Evolutionary conservation across 371 early-diverging fungal species (phyloP).

Genomic region (Rhizopus sp.): DNA sequence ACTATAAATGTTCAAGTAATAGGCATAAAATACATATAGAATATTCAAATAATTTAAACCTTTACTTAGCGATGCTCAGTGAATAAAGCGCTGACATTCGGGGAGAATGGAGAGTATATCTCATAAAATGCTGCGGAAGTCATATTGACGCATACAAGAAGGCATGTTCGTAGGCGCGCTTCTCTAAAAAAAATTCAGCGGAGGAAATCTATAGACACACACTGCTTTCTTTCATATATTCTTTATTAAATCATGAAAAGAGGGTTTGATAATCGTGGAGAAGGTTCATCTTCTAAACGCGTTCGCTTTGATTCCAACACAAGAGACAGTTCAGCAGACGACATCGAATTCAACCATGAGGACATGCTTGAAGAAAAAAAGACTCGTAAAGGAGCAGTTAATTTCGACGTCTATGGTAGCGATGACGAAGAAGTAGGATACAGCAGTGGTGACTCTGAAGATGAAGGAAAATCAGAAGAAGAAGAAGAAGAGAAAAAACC

Average conservation of each 20-base stretch:
- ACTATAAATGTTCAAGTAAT: conserved; percentile 50
- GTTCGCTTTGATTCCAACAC: conserved; percentile 35
- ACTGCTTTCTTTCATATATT: no score
- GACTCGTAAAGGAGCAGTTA: conserved; percentile 54
- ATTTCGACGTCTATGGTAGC: conserved; percentile 52
- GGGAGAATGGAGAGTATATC: conserved; percentile 45
- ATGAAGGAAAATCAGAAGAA: conserved; percentile 33
- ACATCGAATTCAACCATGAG: conserved; percentile 53
- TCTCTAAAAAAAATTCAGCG: no score
- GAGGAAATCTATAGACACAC: no score
- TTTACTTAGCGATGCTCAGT: conserved; percentile 34
- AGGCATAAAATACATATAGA: conserved; percentile 14
- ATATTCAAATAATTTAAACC: background rate
- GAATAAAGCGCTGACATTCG: conserved; percentile 53
- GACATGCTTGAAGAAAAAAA: conserved; percentile 49
- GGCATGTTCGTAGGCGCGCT: background rate
- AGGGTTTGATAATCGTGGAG: conserved; percentile 24
- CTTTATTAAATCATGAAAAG: conserved; percentile 15
- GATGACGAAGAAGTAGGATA: conserved; percentile 61
- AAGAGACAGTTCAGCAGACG: conserved; percentile 9
- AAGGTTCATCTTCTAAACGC: conserved; percentile 32
- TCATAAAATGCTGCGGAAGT: conserved; percentile 51
- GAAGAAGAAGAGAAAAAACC: conserved; percentile 21
- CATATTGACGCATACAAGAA: conserved; percentile 28
- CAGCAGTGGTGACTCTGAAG: conserved; percentile 47